A percentile compares a stretch with the other conserved stretches of the same genome.
Evolutionary conservation across 176 grass and related monocot genomes (phyloP).

Genomic region (Rhynchospora tenuis): DNA sequence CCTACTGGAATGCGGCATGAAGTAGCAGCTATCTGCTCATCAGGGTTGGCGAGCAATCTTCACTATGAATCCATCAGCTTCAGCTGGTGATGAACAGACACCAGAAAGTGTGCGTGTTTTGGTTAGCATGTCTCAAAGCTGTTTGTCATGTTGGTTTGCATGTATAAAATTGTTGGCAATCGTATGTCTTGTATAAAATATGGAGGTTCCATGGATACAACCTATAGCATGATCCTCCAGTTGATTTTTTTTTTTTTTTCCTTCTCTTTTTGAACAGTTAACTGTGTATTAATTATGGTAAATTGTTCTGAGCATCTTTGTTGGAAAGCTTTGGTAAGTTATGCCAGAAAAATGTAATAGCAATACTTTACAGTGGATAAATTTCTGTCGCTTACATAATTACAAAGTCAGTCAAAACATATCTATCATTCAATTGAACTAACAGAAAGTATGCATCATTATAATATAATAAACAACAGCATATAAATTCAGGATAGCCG

Average conservation of each 20-base stretch:
- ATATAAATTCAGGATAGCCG: not conserved
- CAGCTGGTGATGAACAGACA: constrained; percentile 34
- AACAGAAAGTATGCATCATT: not conserved
- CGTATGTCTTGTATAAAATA: not conserved
- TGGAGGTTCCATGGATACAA: not conserved
- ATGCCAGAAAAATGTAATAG: not conserved
- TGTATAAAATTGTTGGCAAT: not conserved
- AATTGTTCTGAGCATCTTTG: not conserved
- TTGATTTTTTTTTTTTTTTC: not conserved
- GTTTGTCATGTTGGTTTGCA: constrained; percentile 1
- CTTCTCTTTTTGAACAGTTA: not conserved
- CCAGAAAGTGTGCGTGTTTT: not conserved
- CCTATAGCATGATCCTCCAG: not conserved
- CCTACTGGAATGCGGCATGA: constrained; percentile 37
- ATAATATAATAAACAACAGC: not conserved
- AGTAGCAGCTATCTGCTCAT: constrained; percentile 40
- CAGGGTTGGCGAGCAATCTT: constrained; percentile 31
- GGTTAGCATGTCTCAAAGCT: not conserved
- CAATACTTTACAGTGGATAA: not conserved
- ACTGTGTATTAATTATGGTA: constrained; percentile 20
- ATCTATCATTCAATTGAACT: not conserved
- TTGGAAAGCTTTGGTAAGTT: not conserved
- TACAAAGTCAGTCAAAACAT: not conserved
- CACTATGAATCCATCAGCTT: constrained; percentile 57
- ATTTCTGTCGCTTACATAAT: not conserved